Base-by-base conservation (phyloP, 768 basidiomycete genomes). In the Psilocybe tampanensis region DNA sequence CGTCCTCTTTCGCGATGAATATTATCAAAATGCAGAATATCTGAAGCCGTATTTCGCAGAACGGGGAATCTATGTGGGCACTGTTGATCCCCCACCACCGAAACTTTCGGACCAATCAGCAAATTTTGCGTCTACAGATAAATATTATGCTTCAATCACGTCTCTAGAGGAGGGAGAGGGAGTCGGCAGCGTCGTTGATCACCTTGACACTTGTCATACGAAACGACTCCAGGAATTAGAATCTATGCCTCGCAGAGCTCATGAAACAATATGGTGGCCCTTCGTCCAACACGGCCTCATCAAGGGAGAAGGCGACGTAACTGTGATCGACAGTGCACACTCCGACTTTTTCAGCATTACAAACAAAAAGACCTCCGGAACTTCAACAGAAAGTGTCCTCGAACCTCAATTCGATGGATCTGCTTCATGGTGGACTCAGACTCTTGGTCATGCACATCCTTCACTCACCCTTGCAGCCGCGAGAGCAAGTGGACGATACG, bases 361-460 rank as follows among this genome's bases (percentile, higher is more conserved):
- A 61, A 76, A 80, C 53, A 70, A 67, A n/a, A 56, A 73, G 8
- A 26, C 67, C 1, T 54, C 68, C 4, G 33, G 55, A 1, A 56
- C 61, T 11, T 54, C 51, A 23, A 60, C 47, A 8, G 52, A 24
- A 45, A 68, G 61, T 44, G 49, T 85, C 71, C 53, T 78, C 76
- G 52, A 73, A 80, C 62, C 81, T 5, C 85, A 92, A 61, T 84
- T 94, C 61, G 95, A 98, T 66, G 89, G 92, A 3, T 97, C 95
- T 0, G 96, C 95, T 0, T 96, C 94, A 11, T 98, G 96, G 96
- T 98, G 96, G 94, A 98, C 95, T 0, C 96, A 98, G 71, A 83
- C 89, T 0, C 72, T 97, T 39, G 96, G 95, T 0, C 96, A 98
- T 64, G 88, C 85, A 0, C 74, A 89, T 62, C 83, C 91, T 0